These are phyloP conservation scores for Cyberlindnera petersonii DNA, from an alignment of 805 yeast species.

Conservation along the genomic window DNA sequence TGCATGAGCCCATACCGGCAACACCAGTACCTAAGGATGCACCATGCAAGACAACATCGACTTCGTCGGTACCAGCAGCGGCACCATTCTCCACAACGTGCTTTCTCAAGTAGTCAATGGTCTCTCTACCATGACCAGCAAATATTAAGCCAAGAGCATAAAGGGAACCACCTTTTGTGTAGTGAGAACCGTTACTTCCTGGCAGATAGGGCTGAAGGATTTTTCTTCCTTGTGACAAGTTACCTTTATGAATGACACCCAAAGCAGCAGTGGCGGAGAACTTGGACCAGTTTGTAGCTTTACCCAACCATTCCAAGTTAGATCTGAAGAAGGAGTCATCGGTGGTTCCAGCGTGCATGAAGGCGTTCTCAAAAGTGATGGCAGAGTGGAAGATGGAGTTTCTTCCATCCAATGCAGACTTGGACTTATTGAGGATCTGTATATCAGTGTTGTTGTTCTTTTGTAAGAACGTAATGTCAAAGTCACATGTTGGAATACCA, in stretches of 20 bases:
- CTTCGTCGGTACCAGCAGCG: conserved; percentile 60
- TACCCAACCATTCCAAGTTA: conserved; percentile 92
- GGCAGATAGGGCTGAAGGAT: conserved; percentile 90
- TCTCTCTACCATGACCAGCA: conserved; percentile 94
- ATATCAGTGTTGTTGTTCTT: conserved; percentile 86
- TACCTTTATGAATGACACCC: conserved; percentile 96
- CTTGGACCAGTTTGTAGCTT: conserved; percentile 98
- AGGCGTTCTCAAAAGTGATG: conserved; percentile 90
- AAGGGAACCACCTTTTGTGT: conserved; percentile 92
- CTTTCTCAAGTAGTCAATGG: conserved; percentile 70
- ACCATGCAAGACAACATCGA: conserved; percentile 88
- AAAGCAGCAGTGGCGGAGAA: conserved; percentile 96
- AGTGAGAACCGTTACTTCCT: conserved; percentile 71
- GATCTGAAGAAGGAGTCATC: conserved; percentile 88
- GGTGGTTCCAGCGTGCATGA: conserved; percentile 94
- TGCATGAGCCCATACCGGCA: conserved; percentile 91
- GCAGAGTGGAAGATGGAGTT: conserved; percentile 94
- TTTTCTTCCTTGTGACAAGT: conserved; percentile 83
- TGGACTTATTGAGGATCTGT: conserved; percentile 75
- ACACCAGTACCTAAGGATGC: conserved; percentile 94
- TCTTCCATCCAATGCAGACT: conserved; percentile 80
- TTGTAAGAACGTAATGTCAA: conserved; percentile 80
- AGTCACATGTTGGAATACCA: conserved; percentile 93
- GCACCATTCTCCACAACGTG: conserved; percentile 63
- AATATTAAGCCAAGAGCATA: conserved; percentile 90